Conservation (phyloP, 1,284 basidiomycete species). For the Pascua sp. region DNA sequence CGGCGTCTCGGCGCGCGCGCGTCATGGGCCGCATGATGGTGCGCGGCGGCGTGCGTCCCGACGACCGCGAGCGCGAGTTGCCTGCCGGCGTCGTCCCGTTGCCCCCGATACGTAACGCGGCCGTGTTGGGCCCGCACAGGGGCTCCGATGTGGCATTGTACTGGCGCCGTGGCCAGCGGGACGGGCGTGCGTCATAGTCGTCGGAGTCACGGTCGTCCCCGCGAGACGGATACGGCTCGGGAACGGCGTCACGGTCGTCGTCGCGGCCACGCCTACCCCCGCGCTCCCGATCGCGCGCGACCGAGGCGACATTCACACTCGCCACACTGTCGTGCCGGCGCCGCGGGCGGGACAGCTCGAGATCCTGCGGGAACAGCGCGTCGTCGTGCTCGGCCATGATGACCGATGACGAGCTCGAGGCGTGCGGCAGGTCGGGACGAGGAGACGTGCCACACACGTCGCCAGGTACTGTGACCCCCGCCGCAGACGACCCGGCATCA, state of each 20-base stretch:
- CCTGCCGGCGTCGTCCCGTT: conserved; percentile 13
- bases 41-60: conserved; percentile 39
- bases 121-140: not conserved
- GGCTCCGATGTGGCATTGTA: not conserved
- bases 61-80: conserved; percentile 30
- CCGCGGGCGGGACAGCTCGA: not conserved
- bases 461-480: not conserved
- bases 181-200: conserved; percentile 4
- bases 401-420: not conserved
- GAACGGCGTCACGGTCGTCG: not conserved
- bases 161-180: not conserved
- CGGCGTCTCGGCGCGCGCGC: conserved; percentile 11
- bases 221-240: not conserved
- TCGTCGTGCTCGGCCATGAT: not conserved
- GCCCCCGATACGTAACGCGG: not conserved
- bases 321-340: no score
- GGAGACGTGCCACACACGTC: no score
- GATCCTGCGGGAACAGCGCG: conserved; percentile 13
- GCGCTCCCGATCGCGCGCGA: not conserved
- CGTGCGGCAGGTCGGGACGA: no score
- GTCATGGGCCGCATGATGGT: conserved; percentile 18
- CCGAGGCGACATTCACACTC: no score
- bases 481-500: no score
- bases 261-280: not conserved
- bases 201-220: not conserved